Evolutionary conservation across 768 basidiomycete genomes (phyloP).

Genomic region (Scleroderma citrinum): DNA sequence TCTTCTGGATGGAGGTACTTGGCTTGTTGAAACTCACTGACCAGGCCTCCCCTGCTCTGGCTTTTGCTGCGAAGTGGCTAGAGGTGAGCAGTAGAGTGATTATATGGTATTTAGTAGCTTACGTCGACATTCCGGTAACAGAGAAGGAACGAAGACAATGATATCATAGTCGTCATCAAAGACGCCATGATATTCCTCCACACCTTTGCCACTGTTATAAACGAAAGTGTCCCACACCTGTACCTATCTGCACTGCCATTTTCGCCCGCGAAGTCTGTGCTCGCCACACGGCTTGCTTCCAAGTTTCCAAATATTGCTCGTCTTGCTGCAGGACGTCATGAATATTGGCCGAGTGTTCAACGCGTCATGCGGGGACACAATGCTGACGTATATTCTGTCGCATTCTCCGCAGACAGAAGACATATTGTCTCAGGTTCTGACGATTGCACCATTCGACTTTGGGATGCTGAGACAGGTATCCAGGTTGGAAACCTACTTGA

Average conservation of each 20-base stretch:
- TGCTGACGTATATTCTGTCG: conserved; percentile 10
- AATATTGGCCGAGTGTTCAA: conserved; percentile 14
- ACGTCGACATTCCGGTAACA: background rate
- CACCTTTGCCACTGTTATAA: conserved; percentile 24
- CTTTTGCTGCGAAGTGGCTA: background rate
- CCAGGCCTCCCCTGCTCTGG: conserved; percentile 2
- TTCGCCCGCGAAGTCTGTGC: conserved; percentile 19
- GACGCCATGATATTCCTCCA: conserved; percentile 28
- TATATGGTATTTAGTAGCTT: background rate
- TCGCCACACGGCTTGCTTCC: conserved; percentile 4
- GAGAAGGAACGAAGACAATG: conserved; percentile 7
- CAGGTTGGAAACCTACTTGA: conserved; percentile 10
- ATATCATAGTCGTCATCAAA: conserved; percentile 9
- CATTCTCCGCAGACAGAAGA: conserved; percentile 16
- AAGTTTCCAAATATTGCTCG: conserved; percentile 1
- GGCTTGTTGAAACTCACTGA: conserved; percentile 7
- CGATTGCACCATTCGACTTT: conserved; percentile 16
- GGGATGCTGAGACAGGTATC: conserved; percentile 6
- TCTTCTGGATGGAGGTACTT: conserved; percentile 38
- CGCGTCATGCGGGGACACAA: conserved; percentile 6
- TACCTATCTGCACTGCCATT: conserved; percentile 36
- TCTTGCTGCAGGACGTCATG: background rate
- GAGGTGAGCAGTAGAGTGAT: background rate
- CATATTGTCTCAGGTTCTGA: conserved; percentile 9
- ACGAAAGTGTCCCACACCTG: conserved; percentile 30